These are phyloP conservation scores for Trichoderma parareesei DNA, from an alignment of 495 filamentous ascomycete genomes.

Conservation along the genomic window DNA sequence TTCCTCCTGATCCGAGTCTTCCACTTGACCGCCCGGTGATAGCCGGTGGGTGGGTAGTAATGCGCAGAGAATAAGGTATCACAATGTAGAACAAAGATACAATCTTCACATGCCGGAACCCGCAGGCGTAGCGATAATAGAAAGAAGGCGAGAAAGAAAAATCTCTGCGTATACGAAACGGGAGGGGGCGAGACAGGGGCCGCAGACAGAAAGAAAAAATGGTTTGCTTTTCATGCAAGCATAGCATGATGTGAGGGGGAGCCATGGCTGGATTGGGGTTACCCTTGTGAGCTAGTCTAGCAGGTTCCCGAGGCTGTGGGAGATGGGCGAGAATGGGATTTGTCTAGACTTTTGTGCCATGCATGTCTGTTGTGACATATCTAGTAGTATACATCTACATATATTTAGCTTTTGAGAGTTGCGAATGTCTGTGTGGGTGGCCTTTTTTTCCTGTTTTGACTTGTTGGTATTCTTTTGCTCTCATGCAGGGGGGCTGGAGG, in stretches of 20 bases:
- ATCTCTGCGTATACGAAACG: not conserved
- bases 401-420: no score
- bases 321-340: not conserved
- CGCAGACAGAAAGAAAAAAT: not conserved
- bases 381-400: no score
- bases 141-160: not conserved
- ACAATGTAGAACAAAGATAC: no score
- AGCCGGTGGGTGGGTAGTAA: not conserved
- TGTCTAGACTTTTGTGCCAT: not conserved
- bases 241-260: not conserved
- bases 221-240: conserved; percentile 8
- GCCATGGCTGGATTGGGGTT: not conserved
- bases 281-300: not conserved
- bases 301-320: not conserved
- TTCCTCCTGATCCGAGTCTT: not conserved
- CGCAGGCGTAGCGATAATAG: no score
- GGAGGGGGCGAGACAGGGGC: not conserved
- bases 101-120: no score
- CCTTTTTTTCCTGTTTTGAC: no score
- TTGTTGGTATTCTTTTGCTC: no score
- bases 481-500: no score
- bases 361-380: no score
- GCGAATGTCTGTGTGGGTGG: no score
- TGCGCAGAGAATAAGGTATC: no score
- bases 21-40: conserved; percentile 7